phyloP scores from a whole-genome alignment of 192 early-diverging fungal species.

The Coemansia sp. region DNA sequence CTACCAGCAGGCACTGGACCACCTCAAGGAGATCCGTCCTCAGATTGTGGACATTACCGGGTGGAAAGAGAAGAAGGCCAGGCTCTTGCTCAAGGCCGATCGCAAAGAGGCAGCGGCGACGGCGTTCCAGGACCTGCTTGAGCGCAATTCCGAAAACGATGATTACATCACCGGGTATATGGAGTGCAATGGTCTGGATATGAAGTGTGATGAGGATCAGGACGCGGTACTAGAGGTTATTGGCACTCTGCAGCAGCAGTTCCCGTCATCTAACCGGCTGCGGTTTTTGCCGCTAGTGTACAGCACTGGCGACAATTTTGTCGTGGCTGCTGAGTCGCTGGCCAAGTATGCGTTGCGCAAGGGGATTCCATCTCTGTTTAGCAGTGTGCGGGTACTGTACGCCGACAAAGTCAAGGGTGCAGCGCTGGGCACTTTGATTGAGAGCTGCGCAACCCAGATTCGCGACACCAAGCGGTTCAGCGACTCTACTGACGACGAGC shows the following conservation, averaged over 20 bases:
- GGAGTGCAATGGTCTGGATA: constrained; percentile 45
- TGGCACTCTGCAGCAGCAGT: constrained; percentile 62
- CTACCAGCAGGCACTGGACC: constrained; percentile 69
- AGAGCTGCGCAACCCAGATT: constrained; percentile 59
- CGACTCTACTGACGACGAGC: constrained; percentile 62
- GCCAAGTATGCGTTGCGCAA: constrained; percentile 77
- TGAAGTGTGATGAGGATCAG: constrained; percentile 24
- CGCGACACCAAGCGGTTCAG: constrained; percentile 49
- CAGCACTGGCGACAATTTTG: constrained; percentile 69
- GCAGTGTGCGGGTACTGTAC: constrained; percentile 75
- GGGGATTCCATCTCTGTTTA: constrained; percentile 93
- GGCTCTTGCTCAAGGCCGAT: constrained; percentile 64
- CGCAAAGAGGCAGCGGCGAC: constrained; percentile 69
- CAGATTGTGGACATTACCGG: constrained; percentile 72
- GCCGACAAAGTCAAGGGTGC: constrained; percentile 62
- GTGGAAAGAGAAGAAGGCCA: constrained; percentile 76
- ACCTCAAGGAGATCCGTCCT: constrained; percentile 71
- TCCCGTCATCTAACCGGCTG: constrained; percentile 80
- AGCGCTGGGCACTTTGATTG: constrained; percentile 68
- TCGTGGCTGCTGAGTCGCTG: constrained; percentile 62
- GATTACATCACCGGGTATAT: constrained; percentile 72
- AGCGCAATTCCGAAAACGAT: constrained; percentile 79
- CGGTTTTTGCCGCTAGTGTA: constrained; percentile 75
- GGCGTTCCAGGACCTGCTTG: constrained; percentile 74
- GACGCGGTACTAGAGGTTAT: constrained; percentile 48